A percentile compares a stretch with the other conserved stretches of the same genome.
These are phyloP conservation scores for Boletellus dicymbophilus DNA, from an alignment of 1,284 basidiomycete genomes.

Conservation along the genomic window DNA sequence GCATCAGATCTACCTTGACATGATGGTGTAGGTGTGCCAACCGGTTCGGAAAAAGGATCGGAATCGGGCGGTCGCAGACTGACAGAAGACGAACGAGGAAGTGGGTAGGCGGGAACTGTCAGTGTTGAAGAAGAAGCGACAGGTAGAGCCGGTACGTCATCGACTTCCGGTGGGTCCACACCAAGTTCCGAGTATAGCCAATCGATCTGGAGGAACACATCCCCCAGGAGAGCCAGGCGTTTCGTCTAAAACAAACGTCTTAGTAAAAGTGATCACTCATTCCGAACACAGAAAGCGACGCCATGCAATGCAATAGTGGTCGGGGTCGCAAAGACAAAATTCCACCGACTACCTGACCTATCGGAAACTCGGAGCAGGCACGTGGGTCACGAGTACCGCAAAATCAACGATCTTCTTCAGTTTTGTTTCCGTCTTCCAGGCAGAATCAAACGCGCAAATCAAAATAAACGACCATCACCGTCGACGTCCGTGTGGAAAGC, in stretches of 20 bases:
- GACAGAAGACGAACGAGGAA: constrained; percentile 41
- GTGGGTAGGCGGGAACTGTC: constrained; percentile 31
- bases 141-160: constrained; percentile 33
- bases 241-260: constrained; percentile 48
- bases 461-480: too few species aligned
- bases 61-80: constrained; percentile 28
- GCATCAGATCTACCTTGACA: constrained; percentile 36
- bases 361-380: not conserved
- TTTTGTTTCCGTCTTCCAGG: not conserved
- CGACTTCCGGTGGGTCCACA: constrained; percentile 54
- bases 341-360: not conserved
- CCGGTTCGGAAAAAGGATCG: constrained; percentile 54
- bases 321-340: too few species aligned
- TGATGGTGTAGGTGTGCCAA: constrained; percentile 48
- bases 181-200: constrained; percentile 82
- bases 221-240: constrained; percentile 64
- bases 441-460: not conserved
- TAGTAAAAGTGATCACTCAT: constrained; percentile 1
- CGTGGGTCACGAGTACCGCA: not conserved
- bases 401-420: too few species aligned
- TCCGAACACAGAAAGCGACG: not conserved
- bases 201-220: constrained; percentile 70
- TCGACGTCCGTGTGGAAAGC: too few species aligned
- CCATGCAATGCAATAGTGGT: too few species aligned
- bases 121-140: constrained; percentile 40